A percentile compares a stretch with the other conserved stretches of the same genome.
Evolutionary conservation across 768 basidiomycete species (phyloP).

Genomic region (Lentinula sp.): DNA sequence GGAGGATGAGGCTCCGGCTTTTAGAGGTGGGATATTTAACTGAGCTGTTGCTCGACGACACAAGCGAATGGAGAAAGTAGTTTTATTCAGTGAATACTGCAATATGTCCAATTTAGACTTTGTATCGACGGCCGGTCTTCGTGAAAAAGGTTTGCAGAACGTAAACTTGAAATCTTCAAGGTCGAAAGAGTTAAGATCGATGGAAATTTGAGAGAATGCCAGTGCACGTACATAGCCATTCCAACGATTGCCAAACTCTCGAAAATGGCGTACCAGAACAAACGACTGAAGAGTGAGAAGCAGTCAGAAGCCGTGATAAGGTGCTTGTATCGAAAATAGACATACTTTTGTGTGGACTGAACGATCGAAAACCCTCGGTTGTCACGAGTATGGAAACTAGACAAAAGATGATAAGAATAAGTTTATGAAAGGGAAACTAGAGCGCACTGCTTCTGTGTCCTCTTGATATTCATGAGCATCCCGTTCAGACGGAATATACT

Average conservation of each 20-base stretch:
- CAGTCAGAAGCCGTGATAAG: background rate
- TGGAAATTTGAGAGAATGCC: background rate
- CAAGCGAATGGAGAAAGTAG: background rate
- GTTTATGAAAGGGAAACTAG: background rate
- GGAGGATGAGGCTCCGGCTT: background rate
- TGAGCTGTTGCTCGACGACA: background rate
- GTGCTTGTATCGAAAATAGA: background rate
- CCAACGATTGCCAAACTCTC: slow-evolving; percentile 74
- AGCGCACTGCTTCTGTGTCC: slow-evolving; percentile 91
- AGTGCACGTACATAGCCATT: slow-evolving; percentile 75
- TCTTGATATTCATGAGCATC: slow-evolving; percentile 82
- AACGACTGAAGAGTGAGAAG: slow-evolving; percentile 41
- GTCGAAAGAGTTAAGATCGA: background rate
- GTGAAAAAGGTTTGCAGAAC: slow-evolving; percentile 95
- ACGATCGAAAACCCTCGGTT: slow-evolving; percentile 92
- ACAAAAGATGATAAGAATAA: background rate
- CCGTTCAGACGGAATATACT: slow-evolving; percentile 89
- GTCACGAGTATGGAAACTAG: slow-evolving; percentile 90
- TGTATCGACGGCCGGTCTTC: slow-evolving; percentile 85
- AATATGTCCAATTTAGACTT: slow-evolving; percentile 48
- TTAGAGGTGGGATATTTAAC: background rate
- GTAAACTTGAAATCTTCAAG: slow-evolving; percentile 76
- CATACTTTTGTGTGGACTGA: slow-evolving; percentile 81
- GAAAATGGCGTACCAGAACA: slow-evolving; percentile 91
- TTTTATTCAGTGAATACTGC: background rate